phyloP scores from a whole-genome alignment of 352 stramenopile species.

The Globisporangium paddicum region DNA sequence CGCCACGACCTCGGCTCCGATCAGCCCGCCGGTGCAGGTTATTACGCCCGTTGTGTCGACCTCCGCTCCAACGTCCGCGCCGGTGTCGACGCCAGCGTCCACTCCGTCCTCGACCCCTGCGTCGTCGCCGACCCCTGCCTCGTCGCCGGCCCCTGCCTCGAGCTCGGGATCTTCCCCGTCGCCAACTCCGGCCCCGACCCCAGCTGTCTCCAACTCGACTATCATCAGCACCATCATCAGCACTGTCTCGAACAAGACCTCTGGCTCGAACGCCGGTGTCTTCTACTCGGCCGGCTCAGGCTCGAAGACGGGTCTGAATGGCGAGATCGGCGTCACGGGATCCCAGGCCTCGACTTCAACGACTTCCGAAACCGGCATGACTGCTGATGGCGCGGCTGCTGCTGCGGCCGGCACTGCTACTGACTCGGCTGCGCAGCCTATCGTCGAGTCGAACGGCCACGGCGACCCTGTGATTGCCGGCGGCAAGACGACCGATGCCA shows the following conservation, averaged over 20 bases:
- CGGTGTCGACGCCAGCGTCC: background rate
- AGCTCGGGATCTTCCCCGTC: background rate
- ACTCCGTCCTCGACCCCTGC: conserved; percentile 5
- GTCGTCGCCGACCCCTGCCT: conserved; percentile 1
- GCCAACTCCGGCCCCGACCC: background rate
- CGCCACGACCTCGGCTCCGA: background rate
- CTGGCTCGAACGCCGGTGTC: background rate
- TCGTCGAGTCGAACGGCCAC: conserved; percentile 5
- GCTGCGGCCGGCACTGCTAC: too few relatives aligned
- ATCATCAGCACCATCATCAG: background rate
- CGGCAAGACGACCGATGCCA: conserved; percentile 28
- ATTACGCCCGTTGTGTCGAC: too few relatives aligned
- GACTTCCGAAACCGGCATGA: background rate
- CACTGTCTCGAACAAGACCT: background rate
- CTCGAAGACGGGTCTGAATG: background rate
- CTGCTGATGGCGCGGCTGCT: background rate
- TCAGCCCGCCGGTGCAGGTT: background rate
- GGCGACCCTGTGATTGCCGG: conserved; percentile 21
- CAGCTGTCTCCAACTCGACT: background rate
- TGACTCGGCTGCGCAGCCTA: too few relatives aligned
- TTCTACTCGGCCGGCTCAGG: background rate
- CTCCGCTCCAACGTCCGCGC: background rate
- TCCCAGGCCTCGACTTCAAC: background rate
- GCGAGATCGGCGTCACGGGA: background rate
- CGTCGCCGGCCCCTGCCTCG: background rate